Conservation (phyloP, 768 basidiomycete species). For the Rhizopogon rudus region DNA sequence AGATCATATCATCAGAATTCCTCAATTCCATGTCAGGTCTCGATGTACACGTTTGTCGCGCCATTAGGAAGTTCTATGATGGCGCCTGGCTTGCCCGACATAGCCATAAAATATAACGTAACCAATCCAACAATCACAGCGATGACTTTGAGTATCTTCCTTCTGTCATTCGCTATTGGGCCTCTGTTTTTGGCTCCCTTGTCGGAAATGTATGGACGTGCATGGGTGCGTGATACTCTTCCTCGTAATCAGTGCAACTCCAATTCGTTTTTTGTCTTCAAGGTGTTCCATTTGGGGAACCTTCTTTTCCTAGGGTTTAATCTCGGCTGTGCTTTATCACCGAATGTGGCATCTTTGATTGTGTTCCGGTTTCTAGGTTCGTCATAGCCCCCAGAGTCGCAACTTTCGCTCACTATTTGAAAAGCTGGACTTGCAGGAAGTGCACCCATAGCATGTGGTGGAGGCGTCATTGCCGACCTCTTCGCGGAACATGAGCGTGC, state of each 20-base stretch:
- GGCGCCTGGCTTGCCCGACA: constrained; percentile 59
- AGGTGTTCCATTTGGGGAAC: constrained; percentile 68
- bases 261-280: background rate
- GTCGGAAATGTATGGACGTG: constrained; percentile 73
- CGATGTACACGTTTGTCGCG: constrained; percentile 52
- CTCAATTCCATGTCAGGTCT: constrained; percentile 35
- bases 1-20: constrained; percentile 7
- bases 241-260: background rate
- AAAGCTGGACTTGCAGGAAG: constrained; percentile 61
- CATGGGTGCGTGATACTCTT: constrained; percentile 43
- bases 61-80: constrained; percentile 60
- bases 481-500: constrained; percentile 59
- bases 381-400: constrained; percentile 13
- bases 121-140: constrained; percentile 46
- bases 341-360: constrained; percentile 48
- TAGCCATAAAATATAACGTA: constrained; percentile 48
- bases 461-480: constrained; percentile 59
- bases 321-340: constrained; percentile 65
- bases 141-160: constrained; percentile 60
- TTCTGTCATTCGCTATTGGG: constrained; percentile 60
- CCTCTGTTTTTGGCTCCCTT: constrained; percentile 63
- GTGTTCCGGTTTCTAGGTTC: constrained; percentile 65
- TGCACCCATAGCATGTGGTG: constrained; percentile 61
- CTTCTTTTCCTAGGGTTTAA: constrained; percentile 58
- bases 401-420: background rate